Base-by-base conservation (phyloP, 169 alveolate species). In the Eimeria zaria region DNA sequence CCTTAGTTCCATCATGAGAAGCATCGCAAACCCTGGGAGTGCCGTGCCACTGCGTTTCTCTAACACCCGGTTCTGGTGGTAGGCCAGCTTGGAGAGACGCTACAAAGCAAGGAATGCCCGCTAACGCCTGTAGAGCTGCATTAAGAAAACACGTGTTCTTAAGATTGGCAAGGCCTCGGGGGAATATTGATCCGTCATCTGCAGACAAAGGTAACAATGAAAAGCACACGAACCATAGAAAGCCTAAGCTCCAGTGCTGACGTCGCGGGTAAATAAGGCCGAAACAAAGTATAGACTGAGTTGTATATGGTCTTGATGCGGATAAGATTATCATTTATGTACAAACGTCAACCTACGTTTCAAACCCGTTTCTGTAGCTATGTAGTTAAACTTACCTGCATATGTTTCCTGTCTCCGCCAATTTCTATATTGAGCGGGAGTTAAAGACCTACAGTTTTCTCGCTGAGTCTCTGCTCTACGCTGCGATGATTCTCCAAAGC, bases 91-190 rank as follows among this genome's bases (percentile, higher is more conserved):
- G 93, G 62, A 87, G 81, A 9, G 93, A 60, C 74, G 93, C 64
- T 58, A 87, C 93, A 62, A 87, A 87, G n/a, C 64, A 87, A 46
- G 93, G 93, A 39, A 87, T 87, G 74, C 93, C 93, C 44, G 93
- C 93, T 33, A 87, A 48, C 60, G 93, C 93, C 62, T 87, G 93
- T 14, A 87, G 93, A 36, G 93, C 93, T 18, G 93, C 93, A 48
- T 87, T 87, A 30, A 87, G 81, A 44, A 87, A 87, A 44, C 93
- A 87, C 2, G 93, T 87, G 81, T 87, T 87, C 60, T 87, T 87
- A 9, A 87, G 81, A 64, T 87, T 87, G 64, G 78, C 81, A 58
- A 87, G 93, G 14, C 93, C 93, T 58, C 93, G 93, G n/a, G 93
- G 93, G 67, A 87, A 87, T 12, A 87, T 20, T 41, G 93, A 33